These are phyloP conservation scores for Sporobolomyces pararoseus DNA, from an alignment of 768 basidiomycete genomes.

Conservation along the genomic window DNA sequence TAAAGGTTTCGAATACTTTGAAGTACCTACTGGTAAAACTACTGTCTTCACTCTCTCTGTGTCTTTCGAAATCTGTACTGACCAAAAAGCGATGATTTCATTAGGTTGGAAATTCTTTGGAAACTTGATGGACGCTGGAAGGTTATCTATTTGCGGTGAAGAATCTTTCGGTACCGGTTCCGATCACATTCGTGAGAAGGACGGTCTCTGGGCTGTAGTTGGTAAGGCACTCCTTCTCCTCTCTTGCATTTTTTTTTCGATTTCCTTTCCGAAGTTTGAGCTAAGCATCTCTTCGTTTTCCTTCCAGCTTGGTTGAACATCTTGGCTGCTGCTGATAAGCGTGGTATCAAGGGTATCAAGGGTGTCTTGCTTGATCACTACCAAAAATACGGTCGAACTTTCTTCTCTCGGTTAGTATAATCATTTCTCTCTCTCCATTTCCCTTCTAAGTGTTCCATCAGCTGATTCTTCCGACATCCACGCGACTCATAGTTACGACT, in stretches of 20 bases:
- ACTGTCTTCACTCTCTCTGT: neutral
- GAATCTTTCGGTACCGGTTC: slow-evolving; percentile 99
- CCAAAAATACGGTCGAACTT: slow-evolving; percentile 86
- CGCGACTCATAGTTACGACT: slow-evolving; percentile 78
- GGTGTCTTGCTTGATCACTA: slow-evolving; percentile 86
- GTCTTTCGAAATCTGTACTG: neutral
- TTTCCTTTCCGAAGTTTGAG: neutral
- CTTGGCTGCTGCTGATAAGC: slow-evolving; percentile 77
- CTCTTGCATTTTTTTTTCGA: neutral
- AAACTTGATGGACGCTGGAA: slow-evolving; percentile 97
- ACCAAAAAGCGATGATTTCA: neutral
- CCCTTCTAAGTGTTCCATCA: neutral
- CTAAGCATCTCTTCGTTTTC: neutral
- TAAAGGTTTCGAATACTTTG: slow-evolving; percentile 86
- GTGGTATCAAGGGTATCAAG: slow-evolving; percentile 61
- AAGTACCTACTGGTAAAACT: slow-evolving; percentile 86
- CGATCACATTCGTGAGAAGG: slow-evolving; percentile 99
- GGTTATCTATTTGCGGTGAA: slow-evolving; percentile 96
- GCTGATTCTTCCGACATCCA: neutral
- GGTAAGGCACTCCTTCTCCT: slow-evolving; percentile 60
- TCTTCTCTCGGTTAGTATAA: slow-evolving; percentile 69
- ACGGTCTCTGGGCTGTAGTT: slow-evolving; percentile 94
- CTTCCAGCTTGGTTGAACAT: slow-evolving; percentile 90
- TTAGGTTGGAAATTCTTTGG: slow-evolving; percentile 99
- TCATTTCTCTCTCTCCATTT: neutral